Evolutionary conservation across 2,329 filamentous ascomycete species (phyloP).

Genomic region (Cladorrhinum sp.): DNA sequence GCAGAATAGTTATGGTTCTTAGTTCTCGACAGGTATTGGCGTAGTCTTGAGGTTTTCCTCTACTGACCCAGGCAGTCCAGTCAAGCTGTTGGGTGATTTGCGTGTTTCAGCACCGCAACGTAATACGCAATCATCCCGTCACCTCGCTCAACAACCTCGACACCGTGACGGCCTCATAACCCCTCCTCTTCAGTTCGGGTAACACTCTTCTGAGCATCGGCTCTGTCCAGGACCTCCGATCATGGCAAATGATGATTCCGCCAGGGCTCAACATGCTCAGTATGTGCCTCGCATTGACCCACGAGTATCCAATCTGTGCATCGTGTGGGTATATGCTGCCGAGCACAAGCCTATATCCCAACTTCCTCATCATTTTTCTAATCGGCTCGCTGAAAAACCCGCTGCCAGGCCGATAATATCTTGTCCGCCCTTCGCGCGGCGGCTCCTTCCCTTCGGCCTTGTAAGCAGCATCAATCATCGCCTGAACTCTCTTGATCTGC

Average conservation of each 20-base stretch:
- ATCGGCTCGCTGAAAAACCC: slow-evolving; percentile 77
- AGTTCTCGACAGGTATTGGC: no score
- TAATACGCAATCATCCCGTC: slow-evolving; percentile 19
- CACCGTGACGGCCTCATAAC: slow-evolving; percentile 70
- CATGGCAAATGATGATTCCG: slow-evolving; percentile 81
- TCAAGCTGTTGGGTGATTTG: no score
- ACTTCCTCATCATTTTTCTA: slow-evolving; percentile 54
- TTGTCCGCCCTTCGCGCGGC: slow-evolving; percentile 36
- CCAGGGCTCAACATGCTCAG: slow-evolving; percentile 76
- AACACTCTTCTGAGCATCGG: slow-evolving; percentile 74
- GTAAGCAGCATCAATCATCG: slow-evolving; percentile 57
- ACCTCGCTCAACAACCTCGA: slow-evolving; percentile 58
- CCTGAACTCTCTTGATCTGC: slow-evolving; percentile 66
- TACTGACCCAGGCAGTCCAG: no score
- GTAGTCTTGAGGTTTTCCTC: no score
- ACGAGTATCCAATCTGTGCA: slow-evolving; percentile 70
- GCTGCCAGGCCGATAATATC: slow-evolving; percentile 79
- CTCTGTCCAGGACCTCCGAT: slow-evolving; percentile 76
- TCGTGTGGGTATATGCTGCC: slow-evolving; percentile 89
- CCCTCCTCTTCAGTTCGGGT: slow-evolving; percentile 65
- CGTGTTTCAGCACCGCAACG: background rate
- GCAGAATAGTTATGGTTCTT: no score
- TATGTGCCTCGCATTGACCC: slow-evolving; percentile 73
- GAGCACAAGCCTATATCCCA: slow-evolving; percentile 72
- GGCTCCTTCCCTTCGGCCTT: slow-evolving; percentile 35